These are phyloP conservation scores for Brettanomyces anomalus DNA, from an alignment of 805 yeast species.

Conservation along the genomic window DNA sequence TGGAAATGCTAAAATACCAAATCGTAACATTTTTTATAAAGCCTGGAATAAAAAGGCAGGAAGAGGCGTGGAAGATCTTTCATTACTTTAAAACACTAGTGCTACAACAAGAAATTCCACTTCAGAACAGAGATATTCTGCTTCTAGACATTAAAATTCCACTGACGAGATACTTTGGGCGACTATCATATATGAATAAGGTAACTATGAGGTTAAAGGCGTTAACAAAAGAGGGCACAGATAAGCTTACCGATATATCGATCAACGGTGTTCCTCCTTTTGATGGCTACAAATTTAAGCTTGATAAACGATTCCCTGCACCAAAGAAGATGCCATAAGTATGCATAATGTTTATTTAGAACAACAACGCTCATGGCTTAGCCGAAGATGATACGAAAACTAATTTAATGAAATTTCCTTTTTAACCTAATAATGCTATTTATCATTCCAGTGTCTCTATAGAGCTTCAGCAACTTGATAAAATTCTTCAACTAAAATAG, in stretches of 20 bases:
- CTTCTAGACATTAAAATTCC: slow-evolving; percentile 14
- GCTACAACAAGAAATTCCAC: not conserved
- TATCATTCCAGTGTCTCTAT: no score
- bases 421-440: no score
- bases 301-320: not conserved
- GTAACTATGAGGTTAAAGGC: slow-evolving; percentile 6
- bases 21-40: slow-evolving; percentile 1
- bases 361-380: no score
- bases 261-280: not conserved
- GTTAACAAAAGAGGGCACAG: not conserved
- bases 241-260: not conserved
- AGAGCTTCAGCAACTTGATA: no score
- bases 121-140: not conserved
- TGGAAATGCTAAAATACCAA: no score
- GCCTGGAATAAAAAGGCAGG: slow-evolving; percentile 14
- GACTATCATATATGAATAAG: slow-evolving; percentile 6
- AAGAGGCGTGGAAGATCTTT: slow-evolving; percentile 15
- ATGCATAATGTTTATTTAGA: no score
- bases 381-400: no score
- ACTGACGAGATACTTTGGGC: slow-evolving; percentile 9
- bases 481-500: no score
- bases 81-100: slow-evolving; percentile 2
- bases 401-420: no score
- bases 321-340: no score
- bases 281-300: not conserved